Evolutionary conservation across 176 grass and related monocot genomes (phyloP).

Genomic region (Oryza meyeriana): DNA sequence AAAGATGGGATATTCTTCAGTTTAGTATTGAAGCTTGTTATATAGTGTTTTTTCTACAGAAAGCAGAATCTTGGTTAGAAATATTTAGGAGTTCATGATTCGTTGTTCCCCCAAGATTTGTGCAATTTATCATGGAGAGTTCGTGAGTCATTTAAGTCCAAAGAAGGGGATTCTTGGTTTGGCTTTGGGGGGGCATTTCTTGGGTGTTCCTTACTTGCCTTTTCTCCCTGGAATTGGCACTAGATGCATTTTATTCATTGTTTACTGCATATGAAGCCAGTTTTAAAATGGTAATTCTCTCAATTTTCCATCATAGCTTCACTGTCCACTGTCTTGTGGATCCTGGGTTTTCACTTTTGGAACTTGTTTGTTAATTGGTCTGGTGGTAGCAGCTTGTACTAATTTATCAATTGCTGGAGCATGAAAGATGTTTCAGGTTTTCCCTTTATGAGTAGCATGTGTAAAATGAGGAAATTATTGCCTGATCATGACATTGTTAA

Average conservation of each 20-base stretch:
- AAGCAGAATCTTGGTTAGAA: neutral
- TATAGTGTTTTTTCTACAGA: neutral
- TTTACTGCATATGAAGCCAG: neutral
- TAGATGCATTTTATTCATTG: neutral
- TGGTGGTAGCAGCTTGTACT: neutral
- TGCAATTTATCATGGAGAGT: neutral
- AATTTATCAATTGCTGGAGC: neutral
- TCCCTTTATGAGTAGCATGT: neutral
- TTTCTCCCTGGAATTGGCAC: neutral
- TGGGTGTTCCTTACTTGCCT: neutral
- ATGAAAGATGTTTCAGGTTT: neutral
- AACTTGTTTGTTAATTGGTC: neutral
- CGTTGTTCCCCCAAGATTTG: neutral
- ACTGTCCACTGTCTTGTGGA: neutral
- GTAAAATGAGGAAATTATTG: conserved; percentile 7
- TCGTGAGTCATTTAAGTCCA: neutral
- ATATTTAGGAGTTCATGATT: neutral
- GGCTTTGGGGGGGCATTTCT: neutral
- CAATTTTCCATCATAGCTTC: neutral
- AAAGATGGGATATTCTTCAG: neutral
- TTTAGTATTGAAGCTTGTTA: neutral
- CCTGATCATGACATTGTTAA: neutral
- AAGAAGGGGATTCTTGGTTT: neutral
- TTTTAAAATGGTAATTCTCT: neutral
- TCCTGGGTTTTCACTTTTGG: conserved; percentile 15